Percentiles rank a stretch among this genome's conserved stretches.
These are phyloP conservation scores for Thecaphora frezii DNA, from an alignment of 1,284 basidiomycete species.

Conservation along the genomic window DNA sequence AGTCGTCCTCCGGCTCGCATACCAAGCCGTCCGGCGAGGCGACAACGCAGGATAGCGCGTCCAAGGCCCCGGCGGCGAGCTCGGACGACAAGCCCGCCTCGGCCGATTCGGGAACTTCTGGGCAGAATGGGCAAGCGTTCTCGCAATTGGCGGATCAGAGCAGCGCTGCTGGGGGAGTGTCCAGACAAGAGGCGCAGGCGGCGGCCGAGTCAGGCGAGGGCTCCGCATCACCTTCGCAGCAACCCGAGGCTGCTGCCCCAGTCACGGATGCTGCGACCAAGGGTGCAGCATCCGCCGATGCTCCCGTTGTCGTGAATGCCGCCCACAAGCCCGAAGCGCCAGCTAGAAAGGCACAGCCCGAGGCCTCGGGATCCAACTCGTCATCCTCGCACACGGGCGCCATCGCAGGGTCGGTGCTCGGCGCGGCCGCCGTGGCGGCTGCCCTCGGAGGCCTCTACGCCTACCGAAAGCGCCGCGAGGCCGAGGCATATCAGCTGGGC, in stretches of 20 bases:
- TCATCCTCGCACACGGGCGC: slow-evolving; percentile 25
- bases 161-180: no score
- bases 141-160: no score
- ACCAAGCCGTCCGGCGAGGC: no score
- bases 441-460: slow-evolving; percentile 52
- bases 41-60: no score
- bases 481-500: slow-evolving; percentile 21
- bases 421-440: slow-evolving; percentile 51
- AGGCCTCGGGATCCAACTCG: slow-evolving; percentile 1
- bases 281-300: not conserved
- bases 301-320: not conserved
- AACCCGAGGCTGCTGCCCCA: slow-evolving; percentile 19
- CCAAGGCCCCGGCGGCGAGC: no score
- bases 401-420: slow-evolving; percentile 49
- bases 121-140: no score
- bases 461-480: slow-evolving; percentile 45
- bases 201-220: no score
- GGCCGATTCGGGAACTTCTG: no score
- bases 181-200: not conserved
- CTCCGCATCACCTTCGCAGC: not conserved
- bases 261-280: slow-evolving; percentile 1
- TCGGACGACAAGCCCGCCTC: no score
- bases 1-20: no score
- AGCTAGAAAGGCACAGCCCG: not conserved
- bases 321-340: not conserved